Evolutionary conservation across 78 protist genomes (phyloP).

Genomic region (Salpingoeca rosetta): DNA sequence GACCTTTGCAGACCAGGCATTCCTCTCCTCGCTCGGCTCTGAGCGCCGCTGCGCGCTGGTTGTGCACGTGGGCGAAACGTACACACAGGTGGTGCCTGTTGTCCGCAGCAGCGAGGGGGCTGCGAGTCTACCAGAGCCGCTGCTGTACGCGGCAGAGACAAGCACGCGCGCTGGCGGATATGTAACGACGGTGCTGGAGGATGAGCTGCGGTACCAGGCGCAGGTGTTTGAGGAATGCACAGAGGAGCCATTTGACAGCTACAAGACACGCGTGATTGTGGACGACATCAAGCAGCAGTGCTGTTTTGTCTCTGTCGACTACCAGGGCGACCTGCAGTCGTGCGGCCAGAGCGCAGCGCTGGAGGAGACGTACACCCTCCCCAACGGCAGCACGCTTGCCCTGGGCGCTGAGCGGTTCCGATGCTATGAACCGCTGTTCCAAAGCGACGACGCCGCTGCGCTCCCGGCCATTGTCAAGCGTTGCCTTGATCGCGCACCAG

Average conservation of each 20-base stretch:
- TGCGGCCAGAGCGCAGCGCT: background rate
- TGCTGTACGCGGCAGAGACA: background rate
- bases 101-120: background rate
- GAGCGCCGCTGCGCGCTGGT: background rate
- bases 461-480: background rate
- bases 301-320: background rate
- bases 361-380: background rate
- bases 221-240: background rate
- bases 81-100: background rate
- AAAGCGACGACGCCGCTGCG: background rate
- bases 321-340: background rate
- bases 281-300: background rate
- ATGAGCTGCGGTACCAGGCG: background rate
- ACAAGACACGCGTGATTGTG: background rate
- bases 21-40: background rate
- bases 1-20: background rate
- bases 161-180: background rate
- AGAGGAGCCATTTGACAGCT: background rate
- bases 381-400: background rate
- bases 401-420: background rate
- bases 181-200: background rate
- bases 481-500: no score
- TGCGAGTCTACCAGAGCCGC: background rate
- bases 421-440: background rate
- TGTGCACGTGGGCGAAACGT: background rate